Base-by-base conservation (phyloP, 495 filamentous ascomycete genomes). In the Podospora conica region DNA sequence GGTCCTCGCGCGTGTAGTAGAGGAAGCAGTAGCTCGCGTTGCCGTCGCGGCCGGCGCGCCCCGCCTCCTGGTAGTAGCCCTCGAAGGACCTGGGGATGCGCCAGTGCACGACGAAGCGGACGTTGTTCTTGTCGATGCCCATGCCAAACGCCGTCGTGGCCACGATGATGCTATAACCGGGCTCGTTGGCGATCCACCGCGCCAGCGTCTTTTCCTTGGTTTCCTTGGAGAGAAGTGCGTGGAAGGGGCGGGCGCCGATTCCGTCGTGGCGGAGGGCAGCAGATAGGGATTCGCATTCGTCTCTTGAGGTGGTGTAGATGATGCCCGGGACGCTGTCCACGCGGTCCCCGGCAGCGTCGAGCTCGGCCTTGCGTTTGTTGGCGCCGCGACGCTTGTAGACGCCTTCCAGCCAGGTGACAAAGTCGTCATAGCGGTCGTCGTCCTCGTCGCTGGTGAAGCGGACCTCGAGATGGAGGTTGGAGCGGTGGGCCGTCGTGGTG, bases 121-220 rank as follows among this genome's bases (percentile, higher is more conserved):
- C 94, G 69, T 95, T 88, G 28, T 93, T 85, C 76, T 96, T 97
- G 71, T 97, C 93, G 69, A 98, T 97, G 4, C 94, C 94, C 94
- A 98, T 97, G 8, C 94, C 94, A 67, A 97, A 97, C 0, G 94
- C 94, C 3, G 92, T 97, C 0, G 94, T 97, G 6, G 94, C 94
- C 53, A 97, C 91, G 55, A 97, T 93, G 58, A 97, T 88, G 69
- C 93, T 91, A 74, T 95, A 96, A 7, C 88, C 87, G 12, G 82
- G 78, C 56, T 85, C 82, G 67, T 90, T 89, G 18, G 84, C 84
- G 48, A 95, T 85, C 94, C 94, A 98, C 33, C 86, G 85, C 4
- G 82, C 71, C 29, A 91, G 77, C 40, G 84, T 84, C 65, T 86
- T 84, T 55, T 88, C 86, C 69, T 91, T 91, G 53, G 83, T 78